Conservation (phyloP, 2,329 filamentous ascomycete genomes). For the Pseudocercospora vitis region DNA sequence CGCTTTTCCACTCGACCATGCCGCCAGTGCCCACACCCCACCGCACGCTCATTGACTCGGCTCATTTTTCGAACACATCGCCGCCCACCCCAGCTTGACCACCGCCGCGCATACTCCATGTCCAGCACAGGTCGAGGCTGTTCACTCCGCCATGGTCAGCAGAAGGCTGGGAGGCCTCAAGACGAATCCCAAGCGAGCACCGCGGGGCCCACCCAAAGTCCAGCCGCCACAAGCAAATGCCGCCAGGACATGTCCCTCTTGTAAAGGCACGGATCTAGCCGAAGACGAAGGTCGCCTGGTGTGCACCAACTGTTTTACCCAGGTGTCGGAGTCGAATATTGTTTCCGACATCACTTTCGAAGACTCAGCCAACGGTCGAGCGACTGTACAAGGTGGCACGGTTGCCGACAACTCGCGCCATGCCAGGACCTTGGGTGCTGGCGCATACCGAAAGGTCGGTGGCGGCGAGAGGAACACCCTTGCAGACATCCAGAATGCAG, state of each 20-base stretch:
- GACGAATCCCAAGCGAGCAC: slow-evolving; percentile 7
- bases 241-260: slow-evolving; percentile 20
- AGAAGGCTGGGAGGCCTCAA: slow-evolving; percentile 16
- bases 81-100: no score
- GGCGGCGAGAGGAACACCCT: slow-evolving; percentile 52
- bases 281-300: slow-evolving; percentile 50
- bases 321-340: slow-evolving; percentile 83
- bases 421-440: slow-evolving; percentile 60
- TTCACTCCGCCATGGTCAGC: neutral
- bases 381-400: slow-evolving; percentile 86
- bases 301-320: slow-evolving; percentile 80
- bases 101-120: neutral
- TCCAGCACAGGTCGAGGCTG: neutral
- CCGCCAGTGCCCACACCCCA: no score
- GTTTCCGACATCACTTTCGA: slow-evolving; percentile 90
- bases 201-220: slow-evolving; percentile 12
- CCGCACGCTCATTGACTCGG: no score
- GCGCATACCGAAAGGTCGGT: slow-evolving; percentile 48
- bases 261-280: slow-evolving; percentile 25
- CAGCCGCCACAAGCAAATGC: neutral
- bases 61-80: no score
- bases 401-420: slow-evolving; percentile 83
- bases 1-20: neutral
- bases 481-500: slow-evolving; percentile 55
- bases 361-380: slow-evolving; percentile 80